Conservation (phyloP, 345 rosid species). For the Acer yangbiense region DNA sequence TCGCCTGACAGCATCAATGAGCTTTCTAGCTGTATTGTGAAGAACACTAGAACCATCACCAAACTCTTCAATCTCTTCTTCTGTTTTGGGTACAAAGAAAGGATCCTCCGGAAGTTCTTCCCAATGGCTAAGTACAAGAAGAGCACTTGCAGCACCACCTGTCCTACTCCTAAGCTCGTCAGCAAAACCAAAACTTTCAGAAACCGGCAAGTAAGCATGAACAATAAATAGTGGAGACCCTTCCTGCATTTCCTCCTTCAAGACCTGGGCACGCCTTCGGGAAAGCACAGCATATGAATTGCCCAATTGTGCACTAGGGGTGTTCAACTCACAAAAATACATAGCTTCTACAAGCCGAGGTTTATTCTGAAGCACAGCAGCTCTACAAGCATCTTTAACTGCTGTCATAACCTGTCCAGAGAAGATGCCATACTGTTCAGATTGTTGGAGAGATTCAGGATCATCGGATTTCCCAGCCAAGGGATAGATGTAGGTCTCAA, state of each 20-base stretch:
- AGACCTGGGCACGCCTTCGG: constrained; percentile 73
- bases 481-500: constrained; percentile 60
- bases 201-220: constrained; percentile 79
- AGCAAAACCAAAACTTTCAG: constrained; percentile 89
- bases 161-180: constrained; percentile 86
- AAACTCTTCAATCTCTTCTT: constrained; percentile 86
- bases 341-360: constrained; percentile 90
- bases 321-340: constrained; percentile 89
- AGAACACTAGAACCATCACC: constrained; percentile 90
- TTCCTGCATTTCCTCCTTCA: constrained; percentile 96
- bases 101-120: constrained; percentile 88
- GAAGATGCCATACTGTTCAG: constrained; percentile 68
- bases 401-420: constrained; percentile 88
- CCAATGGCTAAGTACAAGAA: constrained; percentile 92
- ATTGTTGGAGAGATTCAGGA: constrained; percentile 42
- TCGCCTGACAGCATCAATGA: constrained; percentile 71
- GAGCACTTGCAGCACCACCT: constrained; percentile 84
- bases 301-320: constrained; percentile 72
- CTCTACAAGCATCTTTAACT: constrained; percentile 83
- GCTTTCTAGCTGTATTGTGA: constrained; percentile 83
- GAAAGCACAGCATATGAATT: constrained; percentile 79
- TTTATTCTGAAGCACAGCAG: constrained; percentile 66
- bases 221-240: constrained; percentile 78
- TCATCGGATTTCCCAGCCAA: constrained; percentile 39
- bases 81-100: constrained; percentile 84